Conservation (phyloP, 78 protist species). For the Andalucia godoyi region DNA sequence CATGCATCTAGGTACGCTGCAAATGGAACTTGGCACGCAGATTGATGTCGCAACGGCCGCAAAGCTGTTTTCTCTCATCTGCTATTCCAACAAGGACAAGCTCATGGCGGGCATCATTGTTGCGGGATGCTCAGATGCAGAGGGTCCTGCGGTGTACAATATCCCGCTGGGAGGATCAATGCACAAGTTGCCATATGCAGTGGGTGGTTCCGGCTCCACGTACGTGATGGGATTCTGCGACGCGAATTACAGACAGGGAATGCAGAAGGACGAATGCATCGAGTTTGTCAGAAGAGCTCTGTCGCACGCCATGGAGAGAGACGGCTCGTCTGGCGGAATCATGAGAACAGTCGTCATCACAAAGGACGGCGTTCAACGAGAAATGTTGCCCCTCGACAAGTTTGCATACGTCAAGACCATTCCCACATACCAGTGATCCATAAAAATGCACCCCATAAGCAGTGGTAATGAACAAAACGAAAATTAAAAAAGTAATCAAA, state of each 20-base stretch:
- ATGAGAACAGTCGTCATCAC: slow-evolving; percentile 71
- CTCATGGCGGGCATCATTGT: slow-evolving; percentile 87
- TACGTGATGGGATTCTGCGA: slow-evolving; percentile 92
- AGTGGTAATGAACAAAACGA: no score
- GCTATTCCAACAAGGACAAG: slow-evolving; percentile 74
- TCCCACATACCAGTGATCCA: no score
- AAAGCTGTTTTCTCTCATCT: slow-evolving; percentile 49
- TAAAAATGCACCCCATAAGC: no score
- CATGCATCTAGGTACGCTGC: slow-evolving; percentile 58
- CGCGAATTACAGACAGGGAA: slow-evolving; percentile 61
- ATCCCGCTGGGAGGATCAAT: slow-evolving; percentile 90
- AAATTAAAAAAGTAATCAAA: no score
- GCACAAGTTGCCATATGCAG: slow-evolving; percentile 55
- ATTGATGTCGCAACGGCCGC: slow-evolving; percentile 89
- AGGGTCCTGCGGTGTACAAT: slow-evolving; percentile 77
- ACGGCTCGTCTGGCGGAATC: slow-evolving; percentile 96
- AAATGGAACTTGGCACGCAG: slow-evolving; percentile 51
- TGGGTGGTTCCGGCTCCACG: slow-evolving; percentile 94
- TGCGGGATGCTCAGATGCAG: slow-evolving; percentile 88
- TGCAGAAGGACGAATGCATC: slow-evolving; percentile 79
- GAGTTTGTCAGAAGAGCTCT: slow-evolving; percentile 67
- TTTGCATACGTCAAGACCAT: no score
- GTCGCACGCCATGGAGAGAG: slow-evolving; percentile 88
- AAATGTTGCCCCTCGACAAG: slow-evolving; percentile 35
- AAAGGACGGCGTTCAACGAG: slow-evolving; percentile 53